Evolutionary conservation across 2,329 filamentous ascomycete species (phyloP).

Genomic region (Hymenoscyphus infarciens): DNA sequence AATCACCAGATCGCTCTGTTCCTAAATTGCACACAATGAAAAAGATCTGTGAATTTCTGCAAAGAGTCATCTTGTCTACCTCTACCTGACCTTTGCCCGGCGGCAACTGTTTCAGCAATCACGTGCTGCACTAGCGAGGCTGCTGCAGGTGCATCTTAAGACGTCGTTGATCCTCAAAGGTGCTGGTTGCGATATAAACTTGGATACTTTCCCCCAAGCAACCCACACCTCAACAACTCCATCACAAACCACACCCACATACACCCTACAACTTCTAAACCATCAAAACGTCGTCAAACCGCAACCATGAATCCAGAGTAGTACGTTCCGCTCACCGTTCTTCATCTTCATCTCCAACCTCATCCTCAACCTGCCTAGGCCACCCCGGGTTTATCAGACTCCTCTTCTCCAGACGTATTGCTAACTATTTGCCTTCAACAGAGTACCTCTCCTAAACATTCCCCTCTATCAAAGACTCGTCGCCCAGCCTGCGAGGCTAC

Average conservation of each 20-base stretch:
- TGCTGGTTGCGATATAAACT: conserved; percentile 20
- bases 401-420: conserved; percentile 23
- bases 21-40: background rate
- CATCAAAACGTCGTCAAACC: conserved; percentile 8
- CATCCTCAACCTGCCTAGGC: conserved; percentile 14
- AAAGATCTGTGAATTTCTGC: background rate
- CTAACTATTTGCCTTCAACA: conserved; percentile 24
- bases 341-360: conserved; percentile 15
- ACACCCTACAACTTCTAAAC: conserved; percentile 5
- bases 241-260: conserved; percentile 6
- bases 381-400: conserved; percentile 2
- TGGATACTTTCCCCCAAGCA: conserved; percentile 19
- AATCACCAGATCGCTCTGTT: background rate
- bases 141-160: background rate
- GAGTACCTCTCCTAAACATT: conserved; percentile 18
- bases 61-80: background rate
- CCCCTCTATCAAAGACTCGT: background rate
- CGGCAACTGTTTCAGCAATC: conserved; percentile 6
- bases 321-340: conserved; percentile 52
- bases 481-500: background rate
- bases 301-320: conserved; percentile 86
- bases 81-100: background rate
- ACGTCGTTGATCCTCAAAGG: conserved; percentile 3
- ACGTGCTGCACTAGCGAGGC: background rate
- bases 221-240: conserved; percentile 15